Conservation (phyloP, 306 rosid genomes). For the Quercus engelmannii region DNA sequence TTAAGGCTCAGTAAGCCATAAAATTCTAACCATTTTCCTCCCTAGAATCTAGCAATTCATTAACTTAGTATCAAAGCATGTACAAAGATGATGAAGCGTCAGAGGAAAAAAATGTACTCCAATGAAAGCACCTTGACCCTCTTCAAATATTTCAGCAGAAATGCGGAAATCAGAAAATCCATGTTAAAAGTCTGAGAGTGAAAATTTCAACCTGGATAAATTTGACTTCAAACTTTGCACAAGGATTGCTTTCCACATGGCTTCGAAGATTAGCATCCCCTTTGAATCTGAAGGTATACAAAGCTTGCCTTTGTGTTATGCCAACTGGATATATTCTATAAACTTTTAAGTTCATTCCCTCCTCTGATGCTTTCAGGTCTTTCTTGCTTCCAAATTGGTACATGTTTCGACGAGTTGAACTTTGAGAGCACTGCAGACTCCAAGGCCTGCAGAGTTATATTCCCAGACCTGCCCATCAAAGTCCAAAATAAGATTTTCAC, state of each 20-base stretch:
- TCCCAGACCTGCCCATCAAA: constrained; percentile 60
- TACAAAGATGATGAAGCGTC: background rate
- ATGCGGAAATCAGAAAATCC: constrained; percentile 20
- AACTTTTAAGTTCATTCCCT: constrained; percentile 53
- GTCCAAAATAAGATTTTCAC: constrained; percentile 18
- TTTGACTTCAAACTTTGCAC: constrained; percentile 85
- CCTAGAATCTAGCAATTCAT: background rate
- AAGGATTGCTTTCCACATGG: constrained; percentile 66
- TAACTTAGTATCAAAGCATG: background rate
- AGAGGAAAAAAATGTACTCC: background rate
- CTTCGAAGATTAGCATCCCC: constrained; percentile 52
- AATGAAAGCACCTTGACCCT: constrained; percentile 3
- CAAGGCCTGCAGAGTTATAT: constrained; percentile 63
- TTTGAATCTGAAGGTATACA: constrained; percentile 62
- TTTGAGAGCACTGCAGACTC: constrained; percentile 53
- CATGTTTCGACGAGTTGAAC: constrained; percentile 66
- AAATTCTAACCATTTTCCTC: background rate
- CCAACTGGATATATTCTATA: constrained; percentile 73
- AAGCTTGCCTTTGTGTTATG: constrained; percentile 86
- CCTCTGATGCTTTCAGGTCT: constrained; percentile 83
- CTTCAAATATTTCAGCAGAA: background rate
- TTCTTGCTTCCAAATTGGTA: constrained; percentile 85
- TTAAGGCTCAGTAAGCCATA: background rate
- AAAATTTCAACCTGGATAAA: constrained; percentile 46
- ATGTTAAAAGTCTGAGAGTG: constrained; percentile 8